Evolutionary conservation across 495 filamentous ascomycete genomes (phyloP), one percentile per base, ranked within the genome.

Genomic region (Polyplosphaeria fusca): DNA sequence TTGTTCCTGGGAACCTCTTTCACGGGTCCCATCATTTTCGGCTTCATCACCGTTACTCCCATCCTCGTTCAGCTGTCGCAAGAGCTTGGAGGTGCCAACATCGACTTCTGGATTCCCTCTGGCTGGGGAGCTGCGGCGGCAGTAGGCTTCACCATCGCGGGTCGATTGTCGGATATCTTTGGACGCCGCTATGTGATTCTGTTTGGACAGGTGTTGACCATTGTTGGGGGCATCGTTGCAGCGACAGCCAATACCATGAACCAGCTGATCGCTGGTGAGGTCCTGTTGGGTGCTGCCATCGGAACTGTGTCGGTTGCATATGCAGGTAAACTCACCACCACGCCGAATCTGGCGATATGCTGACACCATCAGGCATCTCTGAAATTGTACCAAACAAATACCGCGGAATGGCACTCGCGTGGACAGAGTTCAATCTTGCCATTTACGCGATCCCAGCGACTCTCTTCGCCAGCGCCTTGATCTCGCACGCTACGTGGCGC

Each of bases 311-410:
- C 54, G 12, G 54, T 58, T 19, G 54, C 54, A 30, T 58, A 58
- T 43, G 54, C 54, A 20, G 54, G 54, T 58, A 41, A 40, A 42
- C 16, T 39, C 2, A 19, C 16, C 28, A 7, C 2, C 24, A 16
- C n/a, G 1, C 2, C 23, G 3, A 19, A 9, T 3, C 25, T 32
- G 5, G 19, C 11, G 4, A 32, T 46, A 14, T 49, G 23, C 25
- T 52, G 13, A 40, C 22, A 16, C 18, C 9, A 5, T 2, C 39
- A 53, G 50, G 50, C 4, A 44, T 55, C 42, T 55, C 52, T 37
- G 66, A 68, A 40, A 54, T 68, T 3, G 46, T 68, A 14, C 66
- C 66, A 7, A 68, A 68, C 50, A 67, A 67, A 35, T 55, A 62
- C 12, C 54, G 66, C 12, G 60, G 53, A 12, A 52, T 53, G 4